A percentile compares a stretch with the other conserved stretches of the same genome.
Conservation (phyloP, 495 filamentous ascomycete genomes). For the Penicillium steckii region DNA sequence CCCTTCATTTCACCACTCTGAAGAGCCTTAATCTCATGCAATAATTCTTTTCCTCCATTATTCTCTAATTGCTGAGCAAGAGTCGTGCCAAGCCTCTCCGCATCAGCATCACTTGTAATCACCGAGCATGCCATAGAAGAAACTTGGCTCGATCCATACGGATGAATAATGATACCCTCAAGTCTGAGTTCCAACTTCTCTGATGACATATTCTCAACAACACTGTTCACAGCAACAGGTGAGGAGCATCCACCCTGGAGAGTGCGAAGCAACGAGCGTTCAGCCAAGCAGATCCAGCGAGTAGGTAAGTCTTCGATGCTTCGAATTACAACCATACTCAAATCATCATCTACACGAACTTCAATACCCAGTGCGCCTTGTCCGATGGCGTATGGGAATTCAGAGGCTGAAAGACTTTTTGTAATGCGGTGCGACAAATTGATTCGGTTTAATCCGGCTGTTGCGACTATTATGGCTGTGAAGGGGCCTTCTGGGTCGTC, state of each 20-base stretch:
- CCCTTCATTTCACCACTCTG: background rate
- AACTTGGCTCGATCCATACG: slow-evolving; percentile 8
- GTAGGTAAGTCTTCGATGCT: slow-evolving; percentile 8
- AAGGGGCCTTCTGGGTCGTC: slow-evolving; percentile 6
- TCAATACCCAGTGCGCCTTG: slow-evolving; percentile 11
- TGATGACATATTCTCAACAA: background rate
- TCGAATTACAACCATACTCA: slow-evolving; percentile 1
- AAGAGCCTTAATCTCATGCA: slow-evolving; percentile 6
- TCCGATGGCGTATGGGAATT: slow-evolving; percentile 9
- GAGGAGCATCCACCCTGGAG: slow-evolving; percentile 11
- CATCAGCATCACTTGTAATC: slow-evolving; percentile 4
- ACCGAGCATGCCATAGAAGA: background rate
- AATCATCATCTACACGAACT: slow-evolving; percentile 1
- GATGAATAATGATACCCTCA: slow-evolving; percentile 9
- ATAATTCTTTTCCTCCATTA: slow-evolving; percentile 1
- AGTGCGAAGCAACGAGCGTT: slow-evolving; percentile 6
- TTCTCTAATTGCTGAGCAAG: slow-evolving; percentile 7
- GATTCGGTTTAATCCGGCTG: slow-evolving; percentile 10
- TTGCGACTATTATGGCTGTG: slow-evolving; percentile 9
- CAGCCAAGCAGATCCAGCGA: slow-evolving; percentile 9
- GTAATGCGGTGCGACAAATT: slow-evolving; percentile 6
- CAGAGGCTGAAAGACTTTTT: slow-evolving; percentile 2
- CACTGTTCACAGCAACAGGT: slow-evolving; percentile 4
- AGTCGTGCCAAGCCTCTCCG: background rate
- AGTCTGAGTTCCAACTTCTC: background rate